phyloP scores from a whole-genome alignment of 441 rosid species.

The Kokia cookei region DNA sequence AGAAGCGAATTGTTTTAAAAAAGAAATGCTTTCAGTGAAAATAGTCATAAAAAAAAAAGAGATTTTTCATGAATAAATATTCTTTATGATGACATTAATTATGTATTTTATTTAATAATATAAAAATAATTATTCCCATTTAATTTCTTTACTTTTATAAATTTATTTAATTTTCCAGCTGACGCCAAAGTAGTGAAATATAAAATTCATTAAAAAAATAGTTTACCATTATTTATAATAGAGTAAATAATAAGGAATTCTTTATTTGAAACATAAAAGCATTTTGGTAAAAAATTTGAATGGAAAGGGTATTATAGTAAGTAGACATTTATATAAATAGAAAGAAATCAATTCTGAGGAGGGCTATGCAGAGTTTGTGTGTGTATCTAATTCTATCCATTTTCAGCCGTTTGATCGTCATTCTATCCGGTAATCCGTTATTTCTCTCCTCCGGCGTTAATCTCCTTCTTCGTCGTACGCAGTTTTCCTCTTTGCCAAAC shows the following conservation, averaged over 20 bases:
- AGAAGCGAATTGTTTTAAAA: no score
- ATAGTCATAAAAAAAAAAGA: no score
- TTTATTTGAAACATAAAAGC: neutral
- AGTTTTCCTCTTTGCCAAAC: neutral
- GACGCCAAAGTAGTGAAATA: neutral
- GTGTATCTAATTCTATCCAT: neutral
- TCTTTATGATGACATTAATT: no score
- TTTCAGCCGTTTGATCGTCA: neutral
- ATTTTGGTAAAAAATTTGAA: neutral
- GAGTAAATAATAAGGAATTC: neutral
- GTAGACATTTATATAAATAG: neutral
- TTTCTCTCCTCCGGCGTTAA: neutral
- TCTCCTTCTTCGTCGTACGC: neutral
- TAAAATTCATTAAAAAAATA: neutral
- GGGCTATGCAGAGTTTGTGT: neutral
- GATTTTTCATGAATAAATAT: no score
- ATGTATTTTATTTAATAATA: no score
- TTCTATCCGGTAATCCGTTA: neutral
- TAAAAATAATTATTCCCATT: no score
- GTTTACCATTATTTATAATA: neutral
- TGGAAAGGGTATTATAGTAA: conserved; percentile 9
- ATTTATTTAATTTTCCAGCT: no score
- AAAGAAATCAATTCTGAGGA: neutral
- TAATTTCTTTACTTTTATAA: no score
- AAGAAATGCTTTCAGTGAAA: no score